phyloP scores from a whole-genome alignment of 2,329 filamentous ascomycete species.

The Fusarium poae region DNA sequence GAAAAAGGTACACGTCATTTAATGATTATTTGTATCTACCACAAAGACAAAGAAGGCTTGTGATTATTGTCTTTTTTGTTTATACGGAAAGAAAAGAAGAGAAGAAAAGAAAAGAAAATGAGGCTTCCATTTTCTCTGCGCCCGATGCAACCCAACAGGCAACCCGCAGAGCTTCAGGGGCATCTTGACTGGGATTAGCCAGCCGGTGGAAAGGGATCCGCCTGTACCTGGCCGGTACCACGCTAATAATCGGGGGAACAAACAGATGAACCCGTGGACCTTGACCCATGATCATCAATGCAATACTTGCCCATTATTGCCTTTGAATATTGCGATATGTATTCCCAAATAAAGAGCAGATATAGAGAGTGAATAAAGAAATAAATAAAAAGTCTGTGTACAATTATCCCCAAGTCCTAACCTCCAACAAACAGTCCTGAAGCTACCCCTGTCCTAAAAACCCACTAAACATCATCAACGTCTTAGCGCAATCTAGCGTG shows the following conservation, averaged over 20 bases:
- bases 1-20: background rate
- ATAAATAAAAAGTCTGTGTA: too few species aligned
- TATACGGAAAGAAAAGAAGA: background rate
- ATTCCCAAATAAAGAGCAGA: too few species aligned
- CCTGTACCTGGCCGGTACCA: background rate
- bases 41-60: background rate
- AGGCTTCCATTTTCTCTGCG: constrained; percentile 17
- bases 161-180: constrained; percentile 25
- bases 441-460: constrained; percentile 7
- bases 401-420: background rate
- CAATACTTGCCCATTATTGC: too few species aligned
- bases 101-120: constrained; percentile 26
- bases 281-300: too few species aligned
- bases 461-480: constrained; percentile 27
- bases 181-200: constrained; percentile 19
- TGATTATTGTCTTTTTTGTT: constrained; percentile 12
- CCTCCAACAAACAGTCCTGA: background rate
- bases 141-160: background rate
- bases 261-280: too few species aligned
- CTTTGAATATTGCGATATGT: too few species aligned
- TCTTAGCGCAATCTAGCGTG: constrained; percentile 31
- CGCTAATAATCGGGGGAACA: background rate
- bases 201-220: constrained; percentile 26
- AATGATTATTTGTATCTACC: background rate
- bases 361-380: too few species aligned